Percentiles rank a stretch among this genome's conserved stretches.
These are phyloP conservation scores for Kregervanrija delftensis DNA, from an alignment of 805 yeast genomes.

Conservation along the genomic window DNA sequence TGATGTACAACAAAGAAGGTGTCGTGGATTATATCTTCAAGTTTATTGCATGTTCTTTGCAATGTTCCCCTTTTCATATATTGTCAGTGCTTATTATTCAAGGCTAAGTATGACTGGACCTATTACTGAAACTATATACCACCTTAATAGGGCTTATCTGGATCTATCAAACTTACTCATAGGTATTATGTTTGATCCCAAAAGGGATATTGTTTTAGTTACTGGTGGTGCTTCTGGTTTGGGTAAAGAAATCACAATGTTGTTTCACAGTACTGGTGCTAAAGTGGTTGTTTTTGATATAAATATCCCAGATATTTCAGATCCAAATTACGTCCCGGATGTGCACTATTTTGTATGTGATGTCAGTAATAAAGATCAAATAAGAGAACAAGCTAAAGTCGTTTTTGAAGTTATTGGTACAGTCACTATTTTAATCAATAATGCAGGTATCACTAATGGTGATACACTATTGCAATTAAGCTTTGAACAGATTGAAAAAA, in stretches of 20 bases:
- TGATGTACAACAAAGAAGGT: no score
- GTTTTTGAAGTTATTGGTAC: constrained; percentile 47
- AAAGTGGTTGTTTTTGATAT: constrained; percentile 66
- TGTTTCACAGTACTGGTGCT: constrained; percentile 37
- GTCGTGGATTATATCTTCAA: no score
- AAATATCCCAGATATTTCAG: constrained; percentile 30
- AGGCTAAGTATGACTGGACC: constrained; percentile 23
- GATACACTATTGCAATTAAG: constrained; percentile 47
- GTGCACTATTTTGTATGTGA: constrained; percentile 64
- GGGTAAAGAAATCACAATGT: constrained; percentile 55
- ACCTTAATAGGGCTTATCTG: constrained; percentile 22
- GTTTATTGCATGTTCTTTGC: no score
- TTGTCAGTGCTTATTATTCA: no score
- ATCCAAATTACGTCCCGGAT: constrained; percentile 24
- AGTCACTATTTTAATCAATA: constrained; percentile 69
- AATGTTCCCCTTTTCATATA: no score
- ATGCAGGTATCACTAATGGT: constrained; percentile 73
- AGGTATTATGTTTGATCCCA: constrained; percentile 48
- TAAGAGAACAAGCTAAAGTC: constrained; percentile 31
- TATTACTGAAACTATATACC: constrained; percentile 17
- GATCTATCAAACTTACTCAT: constrained; percentile 32
- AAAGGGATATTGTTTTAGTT: constrained; percentile 56
- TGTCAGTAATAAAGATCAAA: constrained; percentile 46
- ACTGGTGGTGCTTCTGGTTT: constrained; percentile 86
- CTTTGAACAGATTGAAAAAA: constrained; percentile 52